Percentiles rank a stretch among this genome's conserved stretches.
These are phyloP conservation scores for Gossypium sturtianum DNA, from an alignment of 345 rosid species.

Conservation along the genomic window DNA sequence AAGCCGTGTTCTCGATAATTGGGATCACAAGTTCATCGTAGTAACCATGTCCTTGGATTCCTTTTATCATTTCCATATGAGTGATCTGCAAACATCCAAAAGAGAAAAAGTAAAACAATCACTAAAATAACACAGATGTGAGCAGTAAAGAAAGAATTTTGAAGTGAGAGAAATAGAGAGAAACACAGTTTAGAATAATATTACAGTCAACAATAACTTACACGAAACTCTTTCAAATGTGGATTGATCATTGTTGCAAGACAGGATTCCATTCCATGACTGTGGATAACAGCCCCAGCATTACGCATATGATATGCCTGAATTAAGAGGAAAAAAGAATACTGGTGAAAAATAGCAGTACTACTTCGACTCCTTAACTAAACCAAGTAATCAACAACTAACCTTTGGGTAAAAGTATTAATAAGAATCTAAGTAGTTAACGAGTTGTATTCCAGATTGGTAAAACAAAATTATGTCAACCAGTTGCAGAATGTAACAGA, in stretches of 20 bases:
- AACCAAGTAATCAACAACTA: background rate
- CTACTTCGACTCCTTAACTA: background rate
- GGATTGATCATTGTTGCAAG: constrained; percentile 93
- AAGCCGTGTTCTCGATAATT: constrained; percentile 90
- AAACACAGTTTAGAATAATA: background rate
- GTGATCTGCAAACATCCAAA: constrained; percentile 52
- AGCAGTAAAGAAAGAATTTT: background rate
- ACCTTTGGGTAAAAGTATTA: background rate
- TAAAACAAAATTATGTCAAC: background rate
- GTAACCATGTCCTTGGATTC: constrained; percentile 95
- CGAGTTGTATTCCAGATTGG: background rate
- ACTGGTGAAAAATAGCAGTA: background rate
- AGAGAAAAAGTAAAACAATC: constrained; percentile 8
- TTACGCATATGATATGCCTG: constrained; percentile 82
- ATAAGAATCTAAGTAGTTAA: background rate
- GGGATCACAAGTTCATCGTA: constrained; percentile 93
- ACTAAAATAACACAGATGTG: background rate
- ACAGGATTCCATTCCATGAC: constrained; percentile 97
- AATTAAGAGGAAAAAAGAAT: constrained; percentile 10
- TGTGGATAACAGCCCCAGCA: constrained; percentile 98
- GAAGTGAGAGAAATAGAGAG: background rate
- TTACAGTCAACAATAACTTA: constrained; percentile 33
- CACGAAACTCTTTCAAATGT: constrained; percentile 73
- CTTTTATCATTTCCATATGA: constrained; percentile 99
- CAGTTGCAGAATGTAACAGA: background rate